Base-by-base conservation (phyloP, 1,284 basidiomycete species). In the Sporisorium sorghi region DNA sequence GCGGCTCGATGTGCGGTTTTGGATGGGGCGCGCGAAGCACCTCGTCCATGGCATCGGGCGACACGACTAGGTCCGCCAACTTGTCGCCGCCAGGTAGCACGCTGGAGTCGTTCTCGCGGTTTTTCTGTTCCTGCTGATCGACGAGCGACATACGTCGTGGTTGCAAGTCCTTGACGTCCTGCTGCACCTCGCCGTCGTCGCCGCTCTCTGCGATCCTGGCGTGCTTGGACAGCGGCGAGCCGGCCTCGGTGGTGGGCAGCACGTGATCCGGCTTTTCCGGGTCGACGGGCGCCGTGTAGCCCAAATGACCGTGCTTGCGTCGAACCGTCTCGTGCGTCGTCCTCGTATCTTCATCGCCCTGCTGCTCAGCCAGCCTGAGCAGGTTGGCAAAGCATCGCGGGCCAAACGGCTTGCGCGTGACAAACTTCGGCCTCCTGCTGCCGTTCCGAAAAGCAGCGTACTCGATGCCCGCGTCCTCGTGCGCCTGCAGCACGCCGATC, bases 321-420 rank as follows among this genome's bases (percentile, higher is more conserved):
- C 66, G 58, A 1, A 44, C 32, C 21, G 57, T 59, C 55, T 70
- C 67, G 26, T 19, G 19, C 4, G 39, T 19, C 0, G 50, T 55
- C 24, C 60, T 28, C 2, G 54, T 58, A 6, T 73, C 64, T 2
- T 62, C 32, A 0, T 23, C 48, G 0, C 58, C 65, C 23, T 65
- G 28, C 54, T 68, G 65, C 61, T 75, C 49, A 5, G 74, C 71
- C 17, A 76, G 33, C n/a, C 63, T 30, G 35, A 78, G 39, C 10
- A 78, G 49, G 14, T 60, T 57, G 33, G 60, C 63, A 44, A 78
- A 74, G 46, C 62, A 69, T 37, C 60, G 33, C 15, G 74, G 69
- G 23, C 76, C 76, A n/a, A 78, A 77, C 6, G 76, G 76, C 35
- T 78, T 78, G 15, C 76, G 54, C 12, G 76, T 78, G 11, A 78